Base-by-base conservation (phyloP, 768 basidiomycete species). In the Mycena galopus region DNA sequence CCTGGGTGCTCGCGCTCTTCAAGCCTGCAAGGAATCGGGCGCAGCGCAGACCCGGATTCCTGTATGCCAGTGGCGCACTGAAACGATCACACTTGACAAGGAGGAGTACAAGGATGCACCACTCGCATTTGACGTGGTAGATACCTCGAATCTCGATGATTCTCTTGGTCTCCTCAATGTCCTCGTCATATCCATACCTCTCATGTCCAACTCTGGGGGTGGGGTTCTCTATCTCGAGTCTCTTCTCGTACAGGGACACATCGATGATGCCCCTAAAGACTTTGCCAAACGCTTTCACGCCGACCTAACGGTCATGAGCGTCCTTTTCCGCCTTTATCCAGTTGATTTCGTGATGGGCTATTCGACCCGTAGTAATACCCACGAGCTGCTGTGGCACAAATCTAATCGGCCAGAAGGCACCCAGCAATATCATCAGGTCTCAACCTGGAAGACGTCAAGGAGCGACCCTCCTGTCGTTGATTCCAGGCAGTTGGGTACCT, bases 271-370 rank as follows among this genome's bases (percentile, higher is more conserved):
- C 35, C 55, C 76, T 2, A 78, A 79, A 42, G 82, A 79, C 4
- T 80, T 88, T 59, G 64, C 74, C 1, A 75, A 81, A 19, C 79
- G 75, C 7, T 66, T 85, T 1, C 84, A 80, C 61, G 83, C 80
- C 1, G 85, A 89, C 72, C 74, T 88, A 11, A 77, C 84, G 9
- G 81, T 82, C 14, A 78, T 88, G 47, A 79, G 81, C 12, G 74
- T 88, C 16, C 77, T 88, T 39, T 75, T 89, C n/a, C 85, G 85
- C 47, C 57, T 89, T 16, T 75, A 77, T 27, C 87, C 88, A 4
- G 72, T 79, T 2, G 78, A 82, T 23, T 84, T 82, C 64, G 61
- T 84, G 8, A 84, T 85, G 0, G 83, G 83, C 3, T 88, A 86
- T 72, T 79, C 80, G 8, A 80, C 83, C 0, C 80, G 79, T 19